Evolutionary conservation across 78 protist genomes (phyloP).

Genomic region (Dictyostelium capitatum): DNA sequence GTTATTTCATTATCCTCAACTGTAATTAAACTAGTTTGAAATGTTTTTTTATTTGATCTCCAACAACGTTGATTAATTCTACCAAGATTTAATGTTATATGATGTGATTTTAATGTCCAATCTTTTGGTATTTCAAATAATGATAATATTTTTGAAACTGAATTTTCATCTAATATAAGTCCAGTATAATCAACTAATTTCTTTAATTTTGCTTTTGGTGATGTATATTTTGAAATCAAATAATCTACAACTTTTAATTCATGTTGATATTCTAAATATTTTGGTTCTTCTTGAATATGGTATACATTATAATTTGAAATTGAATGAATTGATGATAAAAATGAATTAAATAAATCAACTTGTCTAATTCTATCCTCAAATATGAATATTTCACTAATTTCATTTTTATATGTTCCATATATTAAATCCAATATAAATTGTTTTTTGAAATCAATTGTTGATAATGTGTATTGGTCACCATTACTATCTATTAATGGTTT

Average conservation of each 20-base stretch:
- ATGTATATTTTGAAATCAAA: constrained; percentile 15
- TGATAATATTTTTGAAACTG: not conserved
- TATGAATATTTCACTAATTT: not conserved
- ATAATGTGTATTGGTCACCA: not conserved
- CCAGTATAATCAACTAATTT: constrained; percentile 30
- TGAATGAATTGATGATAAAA: not conserved
- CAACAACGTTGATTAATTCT: constrained; percentile 11
- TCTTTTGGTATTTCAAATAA: constrained; percentile 33
- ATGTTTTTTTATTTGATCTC: not conserved
- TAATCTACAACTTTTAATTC: constrained; percentile 25
- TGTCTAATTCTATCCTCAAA: constrained; percentile 67
- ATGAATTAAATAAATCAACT: constrained; percentile 19
- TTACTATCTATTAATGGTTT: not conserved
- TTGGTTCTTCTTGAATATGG: constrained; percentile 27
- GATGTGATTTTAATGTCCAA: constrained; percentile 56
- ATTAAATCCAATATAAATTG: constrained; percentile 4
- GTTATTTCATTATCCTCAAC: not conserved
- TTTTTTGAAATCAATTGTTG: constrained; percentile 61
- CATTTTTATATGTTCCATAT: not conserved
- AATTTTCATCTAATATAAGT: constrained; percentile 1
- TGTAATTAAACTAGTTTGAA: not conserved
- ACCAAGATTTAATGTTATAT: constrained; percentile 50
- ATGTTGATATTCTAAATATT: not conserved
- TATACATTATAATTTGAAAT: not conserved
- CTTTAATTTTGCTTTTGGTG: not conserved